Evolutionary conservation across 139 green algal genomes (phyloP).

Genomic region (Coccomyxa sp.): DNA sequence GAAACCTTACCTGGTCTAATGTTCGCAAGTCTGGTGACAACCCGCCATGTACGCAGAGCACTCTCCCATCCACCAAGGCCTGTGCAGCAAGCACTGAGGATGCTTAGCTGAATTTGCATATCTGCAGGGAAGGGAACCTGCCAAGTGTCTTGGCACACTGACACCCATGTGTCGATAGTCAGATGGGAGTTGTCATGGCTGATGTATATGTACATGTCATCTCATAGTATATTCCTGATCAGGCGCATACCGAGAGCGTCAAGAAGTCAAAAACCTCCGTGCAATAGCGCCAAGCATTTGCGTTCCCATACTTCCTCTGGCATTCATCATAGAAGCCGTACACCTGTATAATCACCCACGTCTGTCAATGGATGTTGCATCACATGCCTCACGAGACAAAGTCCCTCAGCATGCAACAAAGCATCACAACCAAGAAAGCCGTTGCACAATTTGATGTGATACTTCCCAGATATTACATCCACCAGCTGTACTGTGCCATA

Average conservation of each 20-base stretch:
- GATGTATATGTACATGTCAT: no score
- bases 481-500: background rate
- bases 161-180: no score
- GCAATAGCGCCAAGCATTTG: slow-evolving; percentile 99
- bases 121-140: no score
- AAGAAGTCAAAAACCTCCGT: slow-evolving; percentile 99
- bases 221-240: no score
- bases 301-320: slow-evolving; percentile 97
- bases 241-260: slow-evolving; percentile 63
- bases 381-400: background rate
- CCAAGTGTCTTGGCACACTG: no score
- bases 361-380: background rate
- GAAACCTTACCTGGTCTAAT: slow-evolving; percentile 85
- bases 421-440: background rate
- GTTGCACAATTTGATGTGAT: background rate
- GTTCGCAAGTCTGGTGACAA: slow-evolving; percentile 93
- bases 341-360: slow-evolving; percentile 53
- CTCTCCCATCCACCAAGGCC: slow-evolving; percentile 89
- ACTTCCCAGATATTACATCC: background rate
- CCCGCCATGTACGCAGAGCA: slow-evolving; percentile 97
- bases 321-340: slow-evolving; percentile 99
- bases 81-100: slow-evolving; percentile 26
- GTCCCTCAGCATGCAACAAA: no score
- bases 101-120: no score
- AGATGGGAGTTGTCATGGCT: no score